Percentiles rank a stretch among this genome's conserved stretches.
phyloP scores from a whole-genome alignment of 495 filamentous ascomycete species.

The Lichina pygmaea region DNA sequence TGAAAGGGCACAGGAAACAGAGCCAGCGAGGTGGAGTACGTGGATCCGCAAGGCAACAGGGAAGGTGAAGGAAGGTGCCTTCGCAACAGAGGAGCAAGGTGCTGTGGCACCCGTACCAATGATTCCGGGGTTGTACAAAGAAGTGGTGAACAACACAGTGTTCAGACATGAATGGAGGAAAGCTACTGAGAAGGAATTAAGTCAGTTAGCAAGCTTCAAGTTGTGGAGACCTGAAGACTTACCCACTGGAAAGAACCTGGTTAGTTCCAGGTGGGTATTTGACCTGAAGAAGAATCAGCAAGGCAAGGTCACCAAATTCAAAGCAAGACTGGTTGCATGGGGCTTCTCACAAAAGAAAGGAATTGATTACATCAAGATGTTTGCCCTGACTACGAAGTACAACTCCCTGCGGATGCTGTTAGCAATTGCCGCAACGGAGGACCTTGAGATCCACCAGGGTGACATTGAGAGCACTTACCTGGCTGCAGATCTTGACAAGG shows the following conservation, averaged over 20 bases:
- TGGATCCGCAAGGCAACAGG: background rate
- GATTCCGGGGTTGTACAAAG: background rate
- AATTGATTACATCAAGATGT: background rate
- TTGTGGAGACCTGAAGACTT: background rate
- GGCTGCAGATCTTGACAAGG: background rate
- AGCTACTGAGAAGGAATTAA: background rate
- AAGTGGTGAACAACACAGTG: background rate
- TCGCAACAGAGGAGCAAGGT: no score
- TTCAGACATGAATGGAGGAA: background rate
- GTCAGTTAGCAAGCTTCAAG: background rate
- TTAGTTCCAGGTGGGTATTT: conserved; percentile 1
- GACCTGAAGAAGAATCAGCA: background rate
- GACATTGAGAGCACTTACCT: conserved; percentile 1
- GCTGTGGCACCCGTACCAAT: background rate
- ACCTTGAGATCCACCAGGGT: background rate
- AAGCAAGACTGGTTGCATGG: background rate
- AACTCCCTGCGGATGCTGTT: background rate
- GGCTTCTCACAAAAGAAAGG: conserved; percentile 1
- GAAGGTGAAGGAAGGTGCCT: no score
- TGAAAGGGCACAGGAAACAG: no score
- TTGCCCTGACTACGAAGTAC: background rate
- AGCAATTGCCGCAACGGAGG: background rate
- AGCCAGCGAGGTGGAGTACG: no score
- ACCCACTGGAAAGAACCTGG: background rate
- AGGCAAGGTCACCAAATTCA: background rate